These are phyloP conservation scores for Malus hybrid DNA, from an alignment of 331 rosid species.

Conservation along the genomic window DNA sequence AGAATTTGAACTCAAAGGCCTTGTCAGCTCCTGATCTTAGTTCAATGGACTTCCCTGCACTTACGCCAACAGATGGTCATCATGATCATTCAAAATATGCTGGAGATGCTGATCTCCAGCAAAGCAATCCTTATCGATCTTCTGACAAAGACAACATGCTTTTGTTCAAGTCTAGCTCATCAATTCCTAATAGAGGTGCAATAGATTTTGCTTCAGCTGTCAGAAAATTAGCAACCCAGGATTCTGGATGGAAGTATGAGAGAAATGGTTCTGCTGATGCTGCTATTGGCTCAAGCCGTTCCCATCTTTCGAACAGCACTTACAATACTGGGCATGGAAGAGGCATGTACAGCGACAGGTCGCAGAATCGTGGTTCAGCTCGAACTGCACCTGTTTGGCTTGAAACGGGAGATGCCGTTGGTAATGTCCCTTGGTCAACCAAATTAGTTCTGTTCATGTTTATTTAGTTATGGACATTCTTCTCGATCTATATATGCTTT, in stretches of 20 bases:
- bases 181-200: conserved; percentile 62
- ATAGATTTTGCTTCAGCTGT: conserved; percentile 90
- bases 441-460: conserved; percentile 25
- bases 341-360: conserved; percentile 52
- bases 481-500: conserved; percentile 31
- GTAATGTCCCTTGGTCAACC: conserved; percentile 51
- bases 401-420: conserved; percentile 89
- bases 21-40: conserved; percentile 66
- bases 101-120: conserved; percentile 58
- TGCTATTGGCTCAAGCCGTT: conserved; percentile 71
- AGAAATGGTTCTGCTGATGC: conserved; percentile 62
- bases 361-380: conserved; percentile 60
- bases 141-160: conserved; percentile 64
- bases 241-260: conserved; percentile 87
- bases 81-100: conserved; percentile 44
- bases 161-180: conserved; percentile 59
- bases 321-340: conserved; percentile 64
- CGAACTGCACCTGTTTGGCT: conserved; percentile 87
- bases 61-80: conserved; percentile 48
- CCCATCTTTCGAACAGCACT: conserved; percentile 49
- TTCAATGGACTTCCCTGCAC: conserved; percentile 86
- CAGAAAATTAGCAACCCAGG: conserved; percentile 84
- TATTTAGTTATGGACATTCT: conserved; percentile 25
- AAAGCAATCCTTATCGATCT: conserved; percentile 47
- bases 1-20: conserved; percentile 62